Conservation (phyloP, 208 protist species). For the Acanthamoeba sp. region DNA sequence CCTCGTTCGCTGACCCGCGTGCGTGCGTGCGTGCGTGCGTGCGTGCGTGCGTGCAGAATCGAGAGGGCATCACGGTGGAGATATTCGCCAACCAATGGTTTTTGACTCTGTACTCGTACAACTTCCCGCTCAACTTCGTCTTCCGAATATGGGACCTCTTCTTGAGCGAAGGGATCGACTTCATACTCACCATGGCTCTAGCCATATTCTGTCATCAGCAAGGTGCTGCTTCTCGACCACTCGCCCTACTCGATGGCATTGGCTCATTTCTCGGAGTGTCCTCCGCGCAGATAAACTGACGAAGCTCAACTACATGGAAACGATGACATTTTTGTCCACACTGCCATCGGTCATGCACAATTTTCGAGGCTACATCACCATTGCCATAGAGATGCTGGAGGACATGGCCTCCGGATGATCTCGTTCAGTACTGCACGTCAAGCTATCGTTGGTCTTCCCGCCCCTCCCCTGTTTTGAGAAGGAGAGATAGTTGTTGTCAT, state of each 20-base stretch:
- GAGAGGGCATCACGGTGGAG: conserved; percentile 62
- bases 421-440: not conserved
- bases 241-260: not conserved
- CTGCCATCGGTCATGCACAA: conserved; percentile 14
- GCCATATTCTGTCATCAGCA: conserved; percentile 56
- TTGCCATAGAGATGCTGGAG: conserved; percentile 55
- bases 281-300: conserved; percentile 11
- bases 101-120: conserved; percentile 68
- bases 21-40: not conserved
- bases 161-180: conserved; percentile 52
- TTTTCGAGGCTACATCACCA: conserved; percentile 43
- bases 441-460: too few relatives aligned
- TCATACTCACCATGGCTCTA: conserved; percentile 51
- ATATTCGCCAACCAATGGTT: conserved; percentile 75
- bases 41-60: not conserved
- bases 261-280: not conserved
- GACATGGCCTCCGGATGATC: conserved; percentile 32
- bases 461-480: too few relatives aligned
- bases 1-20: not conserved
- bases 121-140: conserved; percentile 60
- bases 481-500: too few relatives aligned
- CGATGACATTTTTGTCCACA: conserved; percentile 28
- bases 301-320: conserved; percentile 36
- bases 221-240: not conserved
- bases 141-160: conserved; percentile 70